A percentile compares a stretch with the other conserved stretches of the same genome.
Evolutionary conservation across 2,329 filamentous ascomycete genomes (phyloP).

Genomic region (Alternaria panax): DNA sequence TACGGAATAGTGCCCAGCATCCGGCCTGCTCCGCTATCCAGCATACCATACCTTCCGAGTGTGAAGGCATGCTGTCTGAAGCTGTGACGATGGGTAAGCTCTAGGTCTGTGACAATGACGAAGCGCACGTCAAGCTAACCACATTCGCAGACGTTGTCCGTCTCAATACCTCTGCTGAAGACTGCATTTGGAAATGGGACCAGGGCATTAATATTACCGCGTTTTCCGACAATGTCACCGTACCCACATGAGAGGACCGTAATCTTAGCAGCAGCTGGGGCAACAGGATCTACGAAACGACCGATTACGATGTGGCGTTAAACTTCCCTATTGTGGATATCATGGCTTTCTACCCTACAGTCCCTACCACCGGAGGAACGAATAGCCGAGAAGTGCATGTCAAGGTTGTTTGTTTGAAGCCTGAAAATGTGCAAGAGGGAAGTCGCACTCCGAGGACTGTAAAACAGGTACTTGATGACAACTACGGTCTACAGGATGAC

Average conservation of each 20-base stretch:
- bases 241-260: background rate
- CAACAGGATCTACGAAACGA: background rate
- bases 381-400: background rate
- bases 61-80: background rate
- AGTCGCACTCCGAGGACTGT: background rate
- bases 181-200: background rate
- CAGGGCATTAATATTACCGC: background rate
- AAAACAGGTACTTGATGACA: background rate
- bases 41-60: background rate
- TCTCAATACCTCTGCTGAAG: background rate
- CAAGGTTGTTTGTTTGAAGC: constrained; percentile 1
- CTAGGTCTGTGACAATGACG: background rate
- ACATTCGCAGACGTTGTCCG: background rate
- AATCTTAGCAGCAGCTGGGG: background rate
- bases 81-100: background rate
- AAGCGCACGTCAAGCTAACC: background rate
- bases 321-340: background rate
- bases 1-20: background rate
- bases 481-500: background rate
- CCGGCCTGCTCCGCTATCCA: background rate
- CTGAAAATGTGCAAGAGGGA: background rate
- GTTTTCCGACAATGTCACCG: background rate
- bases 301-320: background rate
- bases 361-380: background rate
- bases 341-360: background rate